Percentiles rank a stretch among this genome's conserved stretches.
Evolutionary conservation across 2,329 filamentous ascomycete genomes (phyloP).

Genomic region (Colletotrichum sp.): DNA sequence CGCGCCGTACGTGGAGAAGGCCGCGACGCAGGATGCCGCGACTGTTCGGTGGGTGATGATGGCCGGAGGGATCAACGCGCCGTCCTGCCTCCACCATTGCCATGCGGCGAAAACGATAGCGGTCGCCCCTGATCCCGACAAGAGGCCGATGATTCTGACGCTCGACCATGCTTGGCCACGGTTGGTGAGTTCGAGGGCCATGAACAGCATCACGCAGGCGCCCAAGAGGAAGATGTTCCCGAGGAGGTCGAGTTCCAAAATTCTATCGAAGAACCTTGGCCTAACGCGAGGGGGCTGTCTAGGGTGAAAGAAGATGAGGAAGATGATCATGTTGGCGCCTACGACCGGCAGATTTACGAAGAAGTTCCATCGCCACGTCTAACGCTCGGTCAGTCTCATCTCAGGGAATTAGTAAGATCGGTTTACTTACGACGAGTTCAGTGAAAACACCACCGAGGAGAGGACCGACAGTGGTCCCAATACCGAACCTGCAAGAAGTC

Average conservation of each 20-base stretch:
- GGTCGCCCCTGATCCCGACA: conserved; percentile 29
- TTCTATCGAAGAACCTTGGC: conserved; percentile 25
- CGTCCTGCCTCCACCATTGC: conserved; percentile 48
- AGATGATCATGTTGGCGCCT: conserved; percentile 30
- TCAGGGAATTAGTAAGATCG: no score
- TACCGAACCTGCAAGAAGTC: conserved; percentile 31
- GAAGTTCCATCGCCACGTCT: conserved; percentile 26
- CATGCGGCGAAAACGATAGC: conserved; percentile 41
- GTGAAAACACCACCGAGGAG: conserved; percentile 41
- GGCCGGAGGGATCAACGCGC: conserved; percentile 47
- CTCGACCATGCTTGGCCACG: conserved; percentile 48
- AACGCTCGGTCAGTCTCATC: conserved; percentile 12
- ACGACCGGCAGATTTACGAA: conserved; percentile 29
- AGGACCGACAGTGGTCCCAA: conserved; percentile 38
- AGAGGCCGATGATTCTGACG: conserved; percentile 45
- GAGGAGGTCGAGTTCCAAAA: conserved; percentile 37
- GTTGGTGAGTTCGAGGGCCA: conserved; percentile 53
- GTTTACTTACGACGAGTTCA: conserved; percentile 33
- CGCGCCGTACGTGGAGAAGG: conserved; percentile 45
- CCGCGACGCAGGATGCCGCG: conserved; percentile 40
- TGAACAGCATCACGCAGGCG: conserved; percentile 48
- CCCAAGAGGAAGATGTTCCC: conserved; percentile 50
- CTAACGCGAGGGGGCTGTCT: conserved; percentile 28
- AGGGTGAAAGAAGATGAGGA: conserved; percentile 30
- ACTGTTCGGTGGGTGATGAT: conserved; percentile 48